A percentile compares a stretch with the other conserved stretches of the same genome.
Conservation (phyloP, 805 yeast genomes). For the Saturnispora zaruensis region DNA sequence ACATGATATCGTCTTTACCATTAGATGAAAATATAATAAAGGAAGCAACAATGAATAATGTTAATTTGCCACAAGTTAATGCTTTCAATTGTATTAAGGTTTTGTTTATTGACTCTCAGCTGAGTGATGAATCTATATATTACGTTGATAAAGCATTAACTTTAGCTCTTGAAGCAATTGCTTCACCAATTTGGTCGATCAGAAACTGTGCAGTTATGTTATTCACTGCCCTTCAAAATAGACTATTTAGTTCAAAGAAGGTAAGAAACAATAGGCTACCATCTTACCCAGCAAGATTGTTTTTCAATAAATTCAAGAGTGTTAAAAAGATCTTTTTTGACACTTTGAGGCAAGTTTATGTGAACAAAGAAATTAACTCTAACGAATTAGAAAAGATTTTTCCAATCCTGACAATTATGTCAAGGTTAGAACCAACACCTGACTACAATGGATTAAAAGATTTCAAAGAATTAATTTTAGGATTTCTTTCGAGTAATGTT, state of each 20-base stretch:
- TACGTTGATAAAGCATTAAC: conserved; percentile 51
- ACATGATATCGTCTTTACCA: conserved; percentile 47
- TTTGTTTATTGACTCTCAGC: conserved; percentile 59
- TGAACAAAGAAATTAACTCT: conserved; percentile 24
- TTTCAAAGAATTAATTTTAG: conserved; percentile 41
- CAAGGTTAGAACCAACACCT: conserved; percentile 56
- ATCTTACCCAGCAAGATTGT: conserved; percentile 41
- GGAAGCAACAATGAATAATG: conserved; percentile 30
- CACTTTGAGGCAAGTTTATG: conserved; percentile 28
- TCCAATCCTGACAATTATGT: conserved; percentile 65
- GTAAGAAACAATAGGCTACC: conserved; percentile 24
- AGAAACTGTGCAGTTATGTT: conserved; percentile 92
- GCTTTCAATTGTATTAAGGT: conserved; percentile 81
- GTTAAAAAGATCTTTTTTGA: conserved; percentile 42
- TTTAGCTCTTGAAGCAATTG: conserved; percentile 54
- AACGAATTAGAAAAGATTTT: conserved; percentile 46
- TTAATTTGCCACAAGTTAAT: conserved; percentile 86
- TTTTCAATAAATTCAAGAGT: conserved; percentile 58
- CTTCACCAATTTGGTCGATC: conserved; percentile 70
- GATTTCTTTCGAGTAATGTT: conserved; percentile 41
- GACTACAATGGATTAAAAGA: conserved; percentile 44
- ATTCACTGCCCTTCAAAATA: conserved; percentile 73
- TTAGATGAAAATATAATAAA: conserved; percentile 27
- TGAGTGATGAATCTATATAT: conserved; percentile 44
- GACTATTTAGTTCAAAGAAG: conserved; percentile 61